phyloP scores from a whole-genome alignment of 345 rosid species.

The Citrus australasica region DNA sequence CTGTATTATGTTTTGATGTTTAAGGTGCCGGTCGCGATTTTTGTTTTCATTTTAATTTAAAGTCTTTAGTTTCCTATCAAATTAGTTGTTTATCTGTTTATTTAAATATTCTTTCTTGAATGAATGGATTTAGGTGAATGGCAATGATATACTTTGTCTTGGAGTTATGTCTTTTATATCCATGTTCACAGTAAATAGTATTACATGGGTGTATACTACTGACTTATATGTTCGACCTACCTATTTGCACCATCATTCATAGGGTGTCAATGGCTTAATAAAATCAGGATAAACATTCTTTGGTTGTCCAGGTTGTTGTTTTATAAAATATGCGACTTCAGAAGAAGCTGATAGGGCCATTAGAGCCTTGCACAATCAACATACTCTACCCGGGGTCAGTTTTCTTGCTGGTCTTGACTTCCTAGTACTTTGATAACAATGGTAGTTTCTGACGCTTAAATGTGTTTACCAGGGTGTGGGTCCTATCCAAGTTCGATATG shows the following conservation, averaged over 20 bases:
- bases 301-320: conserved; percentile 92
- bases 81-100: conserved; percentile 1
- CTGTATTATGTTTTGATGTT: not conserved
- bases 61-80: not conserved
- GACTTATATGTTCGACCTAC: conserved; percentile 12
- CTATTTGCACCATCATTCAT: conserved; percentile 8
- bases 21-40: not conserved
- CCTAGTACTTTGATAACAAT: not conserved
- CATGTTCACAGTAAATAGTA: conserved; percentile 2
- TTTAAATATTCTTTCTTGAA: conserved; percentile 11
- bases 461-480: conserved; percentile 72
- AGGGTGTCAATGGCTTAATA: conserved; percentile 24
- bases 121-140: conserved; percentile 15
- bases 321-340: conserved; percentile 87
- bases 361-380: conserved; percentile 90
- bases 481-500: conserved; percentile 97
- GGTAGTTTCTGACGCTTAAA: conserved; percentile 10
- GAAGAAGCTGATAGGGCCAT: conserved; percentile 97
- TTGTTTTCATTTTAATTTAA: not conserved
- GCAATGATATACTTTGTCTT: conserved; percentile 3
- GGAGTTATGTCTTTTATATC: not conserved
- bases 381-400: conserved; percentile 90
- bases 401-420: conserved; percentile 9
- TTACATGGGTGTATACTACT: conserved; percentile 9
- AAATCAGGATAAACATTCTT: conserved; percentile 39